Evolutionary conservation across 345 rosid species (phyloP), one percentile per base, ranked within the genome.

Genomic region (Ricinus communis): DNA sequence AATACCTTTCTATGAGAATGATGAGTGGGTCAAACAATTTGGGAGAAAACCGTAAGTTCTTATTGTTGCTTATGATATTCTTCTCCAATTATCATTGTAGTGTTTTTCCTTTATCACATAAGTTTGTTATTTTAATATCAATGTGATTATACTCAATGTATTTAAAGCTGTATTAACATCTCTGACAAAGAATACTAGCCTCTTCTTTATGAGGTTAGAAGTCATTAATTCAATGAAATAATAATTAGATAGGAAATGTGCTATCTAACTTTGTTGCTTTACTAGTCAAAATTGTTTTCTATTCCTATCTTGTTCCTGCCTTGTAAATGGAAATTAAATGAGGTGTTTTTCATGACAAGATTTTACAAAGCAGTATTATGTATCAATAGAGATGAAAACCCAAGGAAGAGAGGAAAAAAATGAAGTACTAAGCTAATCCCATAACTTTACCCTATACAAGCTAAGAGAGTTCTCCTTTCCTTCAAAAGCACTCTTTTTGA

Each of bases 41-140:
- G 96, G 97, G 62, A 50, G 76, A 46, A 91, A 91, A 84, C 98
- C 97, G 97, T 93, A 78, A 85, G 97, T 78, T 52, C 46, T 5
- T 53, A 49, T 46, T 60, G 5, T 21, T 58, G 16, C 54, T 40
- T 66, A n/a, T 24, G 9, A 38, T 68, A 5, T 27, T 28, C 28
- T 27, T 46, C 5, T 12, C 19, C 27, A 27, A 18, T 24, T 27
- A 22, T 16, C 22, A 9, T 24, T 55, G 14, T 7, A 28, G 14
- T 40, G 8, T 10, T 24, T 40, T 51, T 36, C 27, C 5, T 40
- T 19, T 41, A 15, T 43, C 56, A 6, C 40, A 22, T 4, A 55
- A 18, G 2, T 40, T 40, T 73, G 56, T 65, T 19, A 3, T 55
- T 21, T 19, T 24, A 41, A 25, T n/a, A 9, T 63, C 27, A 27